phyloP scores from a whole-genome alignment of 768 basidiomycete genomes.

The Trametes meyenii region DNA sequence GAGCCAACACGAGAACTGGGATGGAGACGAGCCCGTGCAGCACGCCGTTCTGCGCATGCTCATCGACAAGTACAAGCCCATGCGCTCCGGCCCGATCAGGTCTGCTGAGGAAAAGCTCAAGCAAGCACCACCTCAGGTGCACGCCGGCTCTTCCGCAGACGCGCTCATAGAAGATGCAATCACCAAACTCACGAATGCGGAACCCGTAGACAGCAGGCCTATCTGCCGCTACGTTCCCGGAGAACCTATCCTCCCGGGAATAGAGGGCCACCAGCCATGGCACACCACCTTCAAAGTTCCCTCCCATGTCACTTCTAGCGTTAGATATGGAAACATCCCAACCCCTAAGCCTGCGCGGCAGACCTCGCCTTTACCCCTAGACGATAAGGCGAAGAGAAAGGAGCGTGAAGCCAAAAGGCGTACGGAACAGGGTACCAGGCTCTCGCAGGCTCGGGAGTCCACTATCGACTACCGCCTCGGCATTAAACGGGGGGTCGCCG shows the following conservation, averaged over 20 bases:
- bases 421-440: slow-evolving; percentile 53
- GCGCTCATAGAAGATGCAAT: slow-evolving; percentile 21
- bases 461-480: slow-evolving; percentile 80
- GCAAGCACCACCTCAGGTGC: slow-evolving; percentile 46
- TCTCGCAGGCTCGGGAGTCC: slow-evolving; percentile 67
- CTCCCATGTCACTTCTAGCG: slow-evolving; percentile 51
- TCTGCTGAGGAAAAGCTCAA: slow-evolving; percentile 71
- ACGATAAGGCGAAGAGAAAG: slow-evolving; percentile 45
- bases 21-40: slow-evolving; percentile 70
- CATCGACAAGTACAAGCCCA: slow-evolving; percentile 83
- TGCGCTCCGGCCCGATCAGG: slow-evolving; percentile 60
- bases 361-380: slow-evolving; percentile 29
- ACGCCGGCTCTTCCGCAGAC: slow-evolving; percentile 19
- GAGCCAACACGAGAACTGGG: slow-evolving; percentile 68
- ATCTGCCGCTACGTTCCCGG: slow-evolving; percentile 20
- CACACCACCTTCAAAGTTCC: slow-evolving; percentile 68
- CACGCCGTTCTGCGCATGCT: slow-evolving; percentile 83
- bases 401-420: slow-evolving; percentile 56
- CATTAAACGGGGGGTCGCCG: slow-evolving; percentile 37
- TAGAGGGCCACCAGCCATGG: slow-evolving; percentile 67
- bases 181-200: neutral
- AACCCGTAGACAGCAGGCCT: neutral
- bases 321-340: slow-evolving; percentile 55
- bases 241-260: slow-evolving; percentile 56
- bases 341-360: slow-evolving; percentile 24